phyloP scores from a whole-genome alignment of 2,329 filamentous ascomycete genomes.

The Stylonectria norvegica region DNA sequence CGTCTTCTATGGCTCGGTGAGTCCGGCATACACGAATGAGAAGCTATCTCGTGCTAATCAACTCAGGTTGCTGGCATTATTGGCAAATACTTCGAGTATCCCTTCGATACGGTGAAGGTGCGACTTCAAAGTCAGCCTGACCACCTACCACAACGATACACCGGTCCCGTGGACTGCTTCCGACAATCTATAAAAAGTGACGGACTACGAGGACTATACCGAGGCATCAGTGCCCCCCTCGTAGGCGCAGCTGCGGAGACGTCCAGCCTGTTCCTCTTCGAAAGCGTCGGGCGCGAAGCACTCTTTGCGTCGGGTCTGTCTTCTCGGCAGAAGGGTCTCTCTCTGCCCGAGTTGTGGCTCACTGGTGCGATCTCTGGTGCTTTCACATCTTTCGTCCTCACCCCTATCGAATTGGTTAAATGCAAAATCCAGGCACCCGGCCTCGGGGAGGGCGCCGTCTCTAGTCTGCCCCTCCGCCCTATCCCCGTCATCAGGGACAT shows the following conservation, averaged over 20 bases:
- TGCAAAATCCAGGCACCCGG: constrained; percentile 90
- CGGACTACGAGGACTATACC: constrained; percentile 79
- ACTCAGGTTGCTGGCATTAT: constrained; percentile 73
- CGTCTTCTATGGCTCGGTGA: constrained; percentile 80
- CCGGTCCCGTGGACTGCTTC: constrained; percentile 89
- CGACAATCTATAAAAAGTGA: constrained; percentile 76
- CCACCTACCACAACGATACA: constrained; percentile 75
- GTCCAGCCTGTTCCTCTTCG: constrained; percentile 89
- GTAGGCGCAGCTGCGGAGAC: constrained; percentile 89
- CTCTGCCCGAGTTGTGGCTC: constrained; percentile 69
- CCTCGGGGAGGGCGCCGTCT: constrained; percentile 39
- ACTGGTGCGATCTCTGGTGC: constrained; percentile 85
- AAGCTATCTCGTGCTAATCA: constrained; percentile 1
- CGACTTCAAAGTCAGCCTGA: constrained; percentile 94
- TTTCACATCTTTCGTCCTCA: constrained; percentile 86
- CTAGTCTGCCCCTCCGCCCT: constrained; percentile 55
- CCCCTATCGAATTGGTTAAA: constrained; percentile 94
- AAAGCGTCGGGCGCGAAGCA: constrained; percentile 67
- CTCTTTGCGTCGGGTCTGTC: constrained; percentile 53
- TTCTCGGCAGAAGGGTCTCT: constrained; percentile 56
- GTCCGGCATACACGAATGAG: constrained; percentile 34
- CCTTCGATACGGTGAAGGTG: constrained; percentile 98
- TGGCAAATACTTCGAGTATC: constrained; percentile 96
- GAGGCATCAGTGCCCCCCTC: constrained; percentile 87
- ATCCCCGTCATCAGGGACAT: constrained; percentile 72